phyloP scores from a whole-genome alignment of 495 filamentous ascomycete species.

The Neurospora sp. region DNA sequence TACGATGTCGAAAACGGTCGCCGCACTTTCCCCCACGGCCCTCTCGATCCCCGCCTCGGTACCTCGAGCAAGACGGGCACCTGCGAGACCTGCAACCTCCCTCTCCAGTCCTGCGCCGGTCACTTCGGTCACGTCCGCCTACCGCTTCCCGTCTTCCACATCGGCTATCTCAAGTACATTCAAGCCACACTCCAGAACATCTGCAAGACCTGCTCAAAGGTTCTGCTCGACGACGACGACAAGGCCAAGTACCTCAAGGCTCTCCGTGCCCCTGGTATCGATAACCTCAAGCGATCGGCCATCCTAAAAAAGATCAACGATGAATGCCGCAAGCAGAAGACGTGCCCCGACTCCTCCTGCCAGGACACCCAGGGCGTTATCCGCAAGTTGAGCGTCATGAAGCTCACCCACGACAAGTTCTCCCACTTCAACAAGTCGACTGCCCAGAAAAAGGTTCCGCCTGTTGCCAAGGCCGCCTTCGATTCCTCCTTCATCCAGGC shows the following conservation, averaged over 20 bases:
- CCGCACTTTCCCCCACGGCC: constrained; percentile 63
- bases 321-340: constrained; percentile 74
- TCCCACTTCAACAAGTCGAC: constrained; percentile 76
- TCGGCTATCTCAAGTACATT: constrained; percentile 88
- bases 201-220: constrained; percentile 76
- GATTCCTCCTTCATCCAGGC: constrained; percentile 74
- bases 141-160: constrained; percentile 84
- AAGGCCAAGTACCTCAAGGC: constrained; percentile 57
- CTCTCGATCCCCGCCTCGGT: constrained; percentile 78
- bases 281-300: constrained; percentile 67
- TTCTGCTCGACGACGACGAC: constrained; percentile 64
- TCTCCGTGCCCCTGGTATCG: constrained; percentile 69
- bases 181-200: constrained; percentile 84
- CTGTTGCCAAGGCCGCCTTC: constrained; percentile 67
- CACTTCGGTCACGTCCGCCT: constrained; percentile 91
- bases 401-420: constrained; percentile 91
- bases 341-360: constrained; percentile 55
- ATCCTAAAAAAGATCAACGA: constrained; percentile 82
- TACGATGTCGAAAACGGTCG: constrained; percentile 75
- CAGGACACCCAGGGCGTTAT: constrained; percentile 75
- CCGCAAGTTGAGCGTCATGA: constrained; percentile 76
- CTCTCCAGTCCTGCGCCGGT: constrained; percentile 73
- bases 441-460: constrained; percentile 69
- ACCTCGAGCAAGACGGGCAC: constrained; percentile 63
- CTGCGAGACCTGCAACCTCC: constrained; percentile 75